These are phyloP conservation scores for Komagataella phaffii DNA, from an alignment of 805 yeast species.

Conservation along the genomic window DNA sequence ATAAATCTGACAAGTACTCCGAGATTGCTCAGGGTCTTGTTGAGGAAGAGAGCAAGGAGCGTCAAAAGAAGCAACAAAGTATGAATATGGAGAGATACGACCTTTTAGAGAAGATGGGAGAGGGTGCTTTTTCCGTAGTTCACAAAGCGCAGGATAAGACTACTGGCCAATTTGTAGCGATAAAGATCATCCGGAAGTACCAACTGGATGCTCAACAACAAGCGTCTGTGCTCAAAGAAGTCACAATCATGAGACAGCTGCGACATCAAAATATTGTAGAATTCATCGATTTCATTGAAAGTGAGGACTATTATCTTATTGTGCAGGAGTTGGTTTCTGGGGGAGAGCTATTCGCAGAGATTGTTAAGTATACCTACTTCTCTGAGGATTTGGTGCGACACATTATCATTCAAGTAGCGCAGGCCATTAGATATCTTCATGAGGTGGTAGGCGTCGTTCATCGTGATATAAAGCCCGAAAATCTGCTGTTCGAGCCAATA, in stretches of 20 bases:
- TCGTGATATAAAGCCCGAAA: conserved; percentile 76
- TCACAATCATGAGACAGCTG: conserved; percentile 57
- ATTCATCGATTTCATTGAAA: conserved; percentile 54
- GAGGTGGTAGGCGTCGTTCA: conserved; percentile 68
- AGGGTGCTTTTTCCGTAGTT: conserved; percentile 48
- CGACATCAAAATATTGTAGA: conserved; percentile 51
- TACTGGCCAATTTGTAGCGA: conserved; percentile 30
- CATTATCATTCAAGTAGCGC: conserved; percentile 47
- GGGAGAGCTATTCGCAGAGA: conserved; percentile 63
- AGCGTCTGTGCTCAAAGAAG: conserved; percentile 69
- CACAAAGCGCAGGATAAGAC: conserved; percentile 29
- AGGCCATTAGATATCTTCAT: conserved; percentile 58
- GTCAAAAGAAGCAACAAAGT: conserved; percentile 9
- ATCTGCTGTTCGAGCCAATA: conserved; percentile 51
- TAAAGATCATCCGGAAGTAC: conserved; percentile 53
- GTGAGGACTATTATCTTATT: conserved; percentile 46
- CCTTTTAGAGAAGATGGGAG: conserved; percentile 36
- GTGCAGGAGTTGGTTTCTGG: conserved; percentile 66
- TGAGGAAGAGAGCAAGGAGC: conserved; percentile 14
- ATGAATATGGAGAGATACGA: conserved; percentile 22
- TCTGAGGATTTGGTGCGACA: conserved; percentile 54
- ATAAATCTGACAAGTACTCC: conserved; percentile 14
- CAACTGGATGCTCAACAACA: conserved; percentile 50
- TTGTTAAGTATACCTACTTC: conserved; percentile 53
- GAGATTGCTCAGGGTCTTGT: conserved; percentile 19